A percentile compares a stretch with the other conserved stretches of the same genome.
Evolutionary conservation across 495 filamentous ascomycete genomes (phyloP).

Genomic region (Penicillium fimorum): DNA sequence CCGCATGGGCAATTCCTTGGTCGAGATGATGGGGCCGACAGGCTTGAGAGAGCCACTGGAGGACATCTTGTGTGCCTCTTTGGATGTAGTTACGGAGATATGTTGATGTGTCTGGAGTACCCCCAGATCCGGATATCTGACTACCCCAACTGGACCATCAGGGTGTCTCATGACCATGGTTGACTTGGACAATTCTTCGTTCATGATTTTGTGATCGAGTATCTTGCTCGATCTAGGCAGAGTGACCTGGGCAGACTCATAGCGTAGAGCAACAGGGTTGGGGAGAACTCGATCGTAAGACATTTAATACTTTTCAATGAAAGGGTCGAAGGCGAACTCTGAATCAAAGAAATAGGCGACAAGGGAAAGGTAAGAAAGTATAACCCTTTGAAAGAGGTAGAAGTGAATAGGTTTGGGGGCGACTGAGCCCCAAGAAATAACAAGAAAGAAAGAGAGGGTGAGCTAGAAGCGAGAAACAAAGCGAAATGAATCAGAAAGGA

Average conservation of each 20-base stretch:
- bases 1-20: conserved; percentile 14
- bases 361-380: conserved; percentile 19
- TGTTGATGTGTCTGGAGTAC: conserved; percentile 32
- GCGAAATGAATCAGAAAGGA: background rate
- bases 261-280: conserved; percentile 45
- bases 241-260: conserved; percentile 39
- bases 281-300: conserved; percentile 59
- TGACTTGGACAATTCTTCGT: conserved; percentile 32
- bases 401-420: conserved; percentile 15
- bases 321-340: conserved; percentile 9
- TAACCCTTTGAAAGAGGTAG: conserved; percentile 14
- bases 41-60: conserved; percentile 7
- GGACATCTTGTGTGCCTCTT: conserved; percentile 19
- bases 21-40: conserved; percentile 9
- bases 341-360: conserved; percentile 15
- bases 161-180: background rate
- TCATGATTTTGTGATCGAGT: conserved; percentile 54
- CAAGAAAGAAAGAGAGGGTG: conserved; percentile 17
- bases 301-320: conserved; percentile 37
- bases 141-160: conserved; percentile 11
- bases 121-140: conserved; percentile 26
- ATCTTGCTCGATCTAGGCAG: conserved; percentile 40
- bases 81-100: conserved; percentile 29
- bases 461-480: conserved; percentile 10
- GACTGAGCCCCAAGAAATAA: conserved; percentile 17